These are phyloP conservation scores for Bauhinia variegata DNA, from an alignment of 306 rosid species.

Conservation along the genomic window DNA sequence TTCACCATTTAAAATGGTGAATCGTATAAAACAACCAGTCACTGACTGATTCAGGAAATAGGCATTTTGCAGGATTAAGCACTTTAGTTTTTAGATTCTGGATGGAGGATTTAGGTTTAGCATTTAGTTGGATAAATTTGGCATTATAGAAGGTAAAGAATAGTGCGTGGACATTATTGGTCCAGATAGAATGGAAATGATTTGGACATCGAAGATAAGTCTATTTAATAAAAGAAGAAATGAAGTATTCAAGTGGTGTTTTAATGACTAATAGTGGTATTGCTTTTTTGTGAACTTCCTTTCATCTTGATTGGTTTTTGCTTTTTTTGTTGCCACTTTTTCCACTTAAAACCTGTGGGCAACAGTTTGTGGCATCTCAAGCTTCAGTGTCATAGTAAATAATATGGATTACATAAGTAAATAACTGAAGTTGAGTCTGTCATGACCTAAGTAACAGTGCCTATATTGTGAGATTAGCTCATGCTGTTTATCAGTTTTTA, in stretches of 20 bases:
- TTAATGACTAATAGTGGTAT: background rate
- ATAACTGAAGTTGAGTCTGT: background rate
- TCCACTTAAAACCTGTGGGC: background rate
- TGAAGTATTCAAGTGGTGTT: background rate
- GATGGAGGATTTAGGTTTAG: background rate
- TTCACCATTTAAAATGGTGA: slow-evolving; percentile 4
- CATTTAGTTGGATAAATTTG: background rate
- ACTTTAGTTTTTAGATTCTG: background rate
- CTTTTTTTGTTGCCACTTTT: background rate
- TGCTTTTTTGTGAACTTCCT: background rate
- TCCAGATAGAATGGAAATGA: background rate
- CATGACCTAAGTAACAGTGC: background rate
- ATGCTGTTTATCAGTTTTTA: background rate
- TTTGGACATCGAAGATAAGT: slow-evolving; percentile 3
- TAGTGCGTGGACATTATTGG: background rate
- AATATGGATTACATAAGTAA: background rate
- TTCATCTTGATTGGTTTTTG: background rate
- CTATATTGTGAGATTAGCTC: background rate
- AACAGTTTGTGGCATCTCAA: background rate
- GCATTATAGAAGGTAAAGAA: background rate
- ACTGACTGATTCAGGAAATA: background rate
- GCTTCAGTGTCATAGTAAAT: too few species aligned
- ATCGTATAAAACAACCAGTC: background rate
- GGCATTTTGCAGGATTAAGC: background rate
- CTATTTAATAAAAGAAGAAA: background rate